Base-by-base conservation (phyloP, 164 flowering plant genomes). In the Echeveria elegans region DNA sequence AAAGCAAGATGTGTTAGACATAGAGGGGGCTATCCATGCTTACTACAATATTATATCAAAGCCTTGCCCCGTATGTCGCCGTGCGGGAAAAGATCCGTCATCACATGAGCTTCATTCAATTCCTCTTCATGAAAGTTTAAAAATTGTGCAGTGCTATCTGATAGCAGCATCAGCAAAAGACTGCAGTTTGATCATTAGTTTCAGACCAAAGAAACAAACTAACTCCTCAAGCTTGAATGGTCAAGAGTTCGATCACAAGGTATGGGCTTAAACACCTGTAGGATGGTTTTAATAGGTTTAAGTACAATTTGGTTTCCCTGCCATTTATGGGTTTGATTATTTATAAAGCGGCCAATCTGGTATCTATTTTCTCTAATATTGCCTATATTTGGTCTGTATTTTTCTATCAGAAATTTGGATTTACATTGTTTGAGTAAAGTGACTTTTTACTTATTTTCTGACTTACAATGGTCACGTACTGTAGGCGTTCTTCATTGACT, bases 1-100 rank as follows among this genome's bases (percentile, higher is more conserved):
- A 77, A 86, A 85, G 75, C 90, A 86, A 73, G 99, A 94, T 70
- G 60, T 18, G 15, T 23, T 78, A 64, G 99, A 94, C 69, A 83
- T 94, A 60, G 99, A 94, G 80, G 99, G 99, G 67, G 97, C 87
- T 61, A 88, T 94, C 77, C 99, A 94, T 80, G 89, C 93, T 24
- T 91, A 89, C 74, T 94, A 91, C 68, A 74, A 91, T 65, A 64
- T 94, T 67, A 62, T 85, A 68, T 87, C 93, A 64, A 80, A 81
- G 80, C 90, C 89, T 66, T 94, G 98, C 73, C n/a, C 36, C 68
- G 81, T 82, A 31, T 91, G 97, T 71, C 69, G 61, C 68, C 70
- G 74, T 37, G 48, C 78, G 68, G 77, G 68, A 38, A 83, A 76
- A 59, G 74, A 68, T 7, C n/a, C 6, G 56, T 50, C 56, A 47